These are phyloP conservation scores for Eucalyptus decipiens DNA, from an alignment of 345 rosid species.

Conservation along the genomic window DNA sequence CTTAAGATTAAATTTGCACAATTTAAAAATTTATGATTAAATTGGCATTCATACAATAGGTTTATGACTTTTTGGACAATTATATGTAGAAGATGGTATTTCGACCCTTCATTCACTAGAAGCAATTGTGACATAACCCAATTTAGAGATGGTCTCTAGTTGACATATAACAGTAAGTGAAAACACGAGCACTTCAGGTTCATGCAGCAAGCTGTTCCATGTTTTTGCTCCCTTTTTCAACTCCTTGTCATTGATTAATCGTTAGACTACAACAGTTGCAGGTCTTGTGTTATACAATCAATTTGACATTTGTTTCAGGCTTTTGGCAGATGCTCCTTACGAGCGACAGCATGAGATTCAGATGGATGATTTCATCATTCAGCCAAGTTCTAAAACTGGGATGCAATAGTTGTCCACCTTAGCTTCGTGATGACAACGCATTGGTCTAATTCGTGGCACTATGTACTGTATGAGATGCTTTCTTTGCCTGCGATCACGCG, in stretches of 20 bases:
- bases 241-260: background rate
- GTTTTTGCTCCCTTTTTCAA: background rate
- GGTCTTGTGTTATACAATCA: background rate
- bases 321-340: background rate
- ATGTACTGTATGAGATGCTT: background rate
- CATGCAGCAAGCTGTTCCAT: background rate
- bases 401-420: background rate
- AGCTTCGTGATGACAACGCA: background rate
- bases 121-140: background rate
- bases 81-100: rapidly evolving
- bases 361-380: background rate
- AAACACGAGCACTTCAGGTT: background rate
- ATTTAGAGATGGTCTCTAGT: background rate
- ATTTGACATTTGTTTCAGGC: background rate
- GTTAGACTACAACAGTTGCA: background rate
- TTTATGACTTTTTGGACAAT: too few species aligned
- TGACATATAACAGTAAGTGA: background rate
- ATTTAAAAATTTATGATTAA: too few species aligned
- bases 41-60: rapidly evolving
- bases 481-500: background rate
- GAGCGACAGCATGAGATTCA: background rate
- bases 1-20: rapidly evolving
- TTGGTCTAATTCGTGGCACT: background rate
- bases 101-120: background rate
- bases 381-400: background rate